Base-by-base conservation (phyloP, 2,329 filamentous ascomycete species). In the Hypoxylon sp. region DNA sequence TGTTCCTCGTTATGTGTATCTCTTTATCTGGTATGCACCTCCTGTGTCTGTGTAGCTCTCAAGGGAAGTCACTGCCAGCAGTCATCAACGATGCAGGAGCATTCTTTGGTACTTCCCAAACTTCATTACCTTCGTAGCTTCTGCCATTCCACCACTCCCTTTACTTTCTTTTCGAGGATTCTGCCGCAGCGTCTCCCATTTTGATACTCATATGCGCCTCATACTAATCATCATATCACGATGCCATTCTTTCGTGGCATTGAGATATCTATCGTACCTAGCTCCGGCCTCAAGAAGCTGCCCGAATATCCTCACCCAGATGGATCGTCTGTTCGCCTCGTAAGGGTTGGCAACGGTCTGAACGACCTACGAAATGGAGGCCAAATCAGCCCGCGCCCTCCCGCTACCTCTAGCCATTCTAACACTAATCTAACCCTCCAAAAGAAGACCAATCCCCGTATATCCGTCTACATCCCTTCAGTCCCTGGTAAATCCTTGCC, bases 391-490 rank as follows among this genome's bases (percentile, higher is more conserved):
- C 65, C 59, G 9, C 34, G 52, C 16, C 29, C 58, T n/a, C 58
- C 59, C 30, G 43, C 71, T 6, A 60, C 68, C 8, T 68, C 73
- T 9, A 70, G 73, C 61, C 64, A 74, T 45, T 65, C 71, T 12
- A 74, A 78, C 61, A n/a, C 70, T 51, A 71, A 73, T 68, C 66
- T 77, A 23, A 73, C 69, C 5, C 70, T 67, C 43, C 70, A 75
- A 39, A 75, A 74, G 56, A 81, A 78, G 66, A 61, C 68, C 21
- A 77, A 80, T 12, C 80, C 85, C 1, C 79, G 74, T 3, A 77
- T 84, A 21, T 85, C 86, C 1, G 85, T 88, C 32, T 88, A 88
- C 68, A 81, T 88, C 11, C 85, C 86, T 1, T 87, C 86, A 0
- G 72, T 81, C 2, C 81, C 85, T 74, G 85, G 86, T 86, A 73